Percentiles rank a stretch among this genome's conserved stretches.
These are phyloP conservation scores for Trichophyton benhamiae DNA, from an alignment of 2,329 filamentous ascomycete genomes.

Conservation along the genomic window DNA sequence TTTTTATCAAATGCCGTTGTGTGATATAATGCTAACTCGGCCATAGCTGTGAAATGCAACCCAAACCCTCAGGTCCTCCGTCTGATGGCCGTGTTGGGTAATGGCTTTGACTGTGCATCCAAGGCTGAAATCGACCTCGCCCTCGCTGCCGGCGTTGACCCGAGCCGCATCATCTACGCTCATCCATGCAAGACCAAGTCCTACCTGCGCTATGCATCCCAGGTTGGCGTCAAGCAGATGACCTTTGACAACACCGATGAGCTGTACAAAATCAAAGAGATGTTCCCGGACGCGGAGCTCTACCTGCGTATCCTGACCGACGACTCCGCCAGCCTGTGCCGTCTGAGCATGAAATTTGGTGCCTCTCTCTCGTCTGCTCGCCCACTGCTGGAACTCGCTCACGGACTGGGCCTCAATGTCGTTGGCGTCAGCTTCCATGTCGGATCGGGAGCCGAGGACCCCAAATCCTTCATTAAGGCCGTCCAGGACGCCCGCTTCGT, in stretches of 20 bases:
- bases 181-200: constrained; percentile 99
- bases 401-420: constrained; percentile 72
- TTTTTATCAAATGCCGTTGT: background rate
- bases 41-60: constrained; percentile 94
- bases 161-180: constrained; percentile 91
- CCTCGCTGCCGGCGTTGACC: constrained; percentile 66
- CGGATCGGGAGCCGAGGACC: constrained; percentile 88
- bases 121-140: constrained; percentile 95
- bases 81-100: constrained; percentile 76
- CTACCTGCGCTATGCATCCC: constrained; percentile 80
- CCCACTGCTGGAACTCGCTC: constrained; percentile 65
- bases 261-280: constrained; percentile 91
- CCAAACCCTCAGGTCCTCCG: constrained; percentile 79
- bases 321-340: constrained; percentile 86
- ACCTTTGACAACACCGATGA: constrained; percentile 98
- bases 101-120: constrained; percentile 95
- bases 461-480: constrained; percentile 79
- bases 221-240: constrained; percentile 86
- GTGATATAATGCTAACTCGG: background rate
- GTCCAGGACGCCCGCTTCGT: constrained; percentile 79
- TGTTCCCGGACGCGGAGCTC: constrained; percentile 79
- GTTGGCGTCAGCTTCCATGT: constrained; percentile 97
- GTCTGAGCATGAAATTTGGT: constrained; percentile 93
- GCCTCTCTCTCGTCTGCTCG: constrained; percentile 73
- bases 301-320: constrained; percentile 93